Conservation (phyloP, 495 filamentous ascomycete species). For the Podospora australis region DNA sequence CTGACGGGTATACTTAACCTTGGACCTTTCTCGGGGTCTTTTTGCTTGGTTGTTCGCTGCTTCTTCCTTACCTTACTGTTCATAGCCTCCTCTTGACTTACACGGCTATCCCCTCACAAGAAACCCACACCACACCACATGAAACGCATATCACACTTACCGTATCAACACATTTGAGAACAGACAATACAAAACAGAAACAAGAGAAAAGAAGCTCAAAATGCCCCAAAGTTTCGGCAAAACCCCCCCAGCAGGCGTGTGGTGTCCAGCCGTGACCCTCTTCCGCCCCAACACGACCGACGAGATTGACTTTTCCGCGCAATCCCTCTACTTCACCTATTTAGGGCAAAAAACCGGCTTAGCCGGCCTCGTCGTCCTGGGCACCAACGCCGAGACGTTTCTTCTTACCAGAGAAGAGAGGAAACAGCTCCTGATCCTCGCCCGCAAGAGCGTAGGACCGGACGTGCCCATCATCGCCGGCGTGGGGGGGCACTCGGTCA, state of each 20-base stretch:
- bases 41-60: too few relatives aligned
- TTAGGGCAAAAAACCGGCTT: slow-evolving; percentile 46
- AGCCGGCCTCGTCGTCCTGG: slow-evolving; percentile 53
- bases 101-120: too few relatives aligned
- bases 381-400: slow-evolving; percentile 62
- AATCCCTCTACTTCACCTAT: slow-evolving; percentile 49
- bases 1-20: too few relatives aligned
- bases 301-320: slow-evolving; percentile 42
- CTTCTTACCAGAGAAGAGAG: slow-evolving; percentile 58
- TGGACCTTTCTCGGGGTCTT: too few relatives aligned
- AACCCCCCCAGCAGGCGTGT: slow-evolving; percentile 39
- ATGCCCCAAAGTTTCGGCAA: too few relatives aligned
- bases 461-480: slow-evolving; percentile 57
- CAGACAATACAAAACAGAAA: too few relatives aligned
- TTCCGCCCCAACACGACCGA: slow-evolving; percentile 51
- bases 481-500: slow-evolving; percentile 57
- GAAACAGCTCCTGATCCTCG: slow-evolving; percentile 41
- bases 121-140: too few relatives aligned
- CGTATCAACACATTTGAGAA: too few relatives aligned
- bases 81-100: too few relatives aligned
- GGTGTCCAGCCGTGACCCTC: slow-evolving; percentile 44
- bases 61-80: too few relatives aligned
- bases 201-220: too few relatives aligned
- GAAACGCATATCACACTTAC: too few relatives aligned
- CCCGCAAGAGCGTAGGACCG: slow-evolving; percentile 46